Base-by-base conservation (phyloP, 495 filamentous ascomycete species). In the Tetracladium marchalianum region DNA sequence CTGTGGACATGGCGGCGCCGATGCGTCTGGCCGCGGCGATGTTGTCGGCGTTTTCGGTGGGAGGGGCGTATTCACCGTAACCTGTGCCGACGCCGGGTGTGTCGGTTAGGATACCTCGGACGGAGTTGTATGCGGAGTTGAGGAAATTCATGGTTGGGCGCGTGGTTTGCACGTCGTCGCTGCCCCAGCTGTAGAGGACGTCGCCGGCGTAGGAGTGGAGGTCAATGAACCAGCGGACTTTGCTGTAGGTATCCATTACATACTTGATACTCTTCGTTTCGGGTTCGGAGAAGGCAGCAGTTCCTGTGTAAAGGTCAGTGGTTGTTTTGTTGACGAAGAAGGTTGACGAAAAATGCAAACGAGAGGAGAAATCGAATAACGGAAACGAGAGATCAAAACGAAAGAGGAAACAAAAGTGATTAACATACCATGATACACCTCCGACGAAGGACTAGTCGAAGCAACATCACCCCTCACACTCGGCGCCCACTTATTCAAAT, bases 191-290 rank as follows among this genome's bases (percentile, higher is more conserved):
- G 52, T 69, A 68, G 0, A 71, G 53, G 12, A 70, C 52, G 18
- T 51, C 49, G 15, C 63, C 63, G 24, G 61, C 59, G 35, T 55
- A 58, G 4, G 66, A 68, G 55, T 71, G 67, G 11, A 69, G 46
- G 51, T 71, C 67, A 12, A 69, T 51, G 51, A 64, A 67, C 66
- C 66, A 69, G 11, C 61, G 39, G 22, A 71, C 58, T 31, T 64
- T 64, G 35, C 52, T 35, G 51, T 61, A 68, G 40, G 52, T 51
- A 44, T 65, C 64, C 41, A 67, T 57, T n/a, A 63, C 46, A 38
- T 54, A 67, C 19, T 53, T 57, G 34, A 62, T 46, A 51, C 58
- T 61, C 49, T 57, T 48, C 13, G 63, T 61, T 55, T 68, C 65
- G 15, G 63, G 55, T 54, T 66, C 65, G 0, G 65, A 66, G 34